Conservation (phyloP, 2,329 filamentous ascomycete species). For the Pseudogymnoascus sp. region DNA sequence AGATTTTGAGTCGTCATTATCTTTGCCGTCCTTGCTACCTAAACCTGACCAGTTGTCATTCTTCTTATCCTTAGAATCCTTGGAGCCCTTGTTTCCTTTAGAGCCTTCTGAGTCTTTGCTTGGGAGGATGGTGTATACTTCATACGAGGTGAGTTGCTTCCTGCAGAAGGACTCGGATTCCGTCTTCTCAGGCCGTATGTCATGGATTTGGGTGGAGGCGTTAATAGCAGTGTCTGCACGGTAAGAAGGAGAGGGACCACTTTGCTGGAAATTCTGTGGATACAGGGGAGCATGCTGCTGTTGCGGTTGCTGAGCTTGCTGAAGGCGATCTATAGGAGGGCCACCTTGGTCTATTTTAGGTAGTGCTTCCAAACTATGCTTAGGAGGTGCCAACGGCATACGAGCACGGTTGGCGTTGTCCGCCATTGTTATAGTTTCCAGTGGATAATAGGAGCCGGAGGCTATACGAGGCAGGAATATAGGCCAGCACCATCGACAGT, state of each 20-base stretch:
- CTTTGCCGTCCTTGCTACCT: background rate
- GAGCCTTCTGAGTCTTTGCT: background rate
- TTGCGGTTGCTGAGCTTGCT: background rate
- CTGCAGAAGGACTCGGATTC: constrained; percentile 20
- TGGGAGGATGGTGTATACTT: constrained; percentile 18
- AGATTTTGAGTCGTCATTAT: constrained; percentile 15
- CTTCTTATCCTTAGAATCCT: no score
- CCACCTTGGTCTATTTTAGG: background rate
- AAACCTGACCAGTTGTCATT: no score
- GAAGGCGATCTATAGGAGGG: background rate
- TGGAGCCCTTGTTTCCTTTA: background rate
- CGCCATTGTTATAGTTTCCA: background rate
- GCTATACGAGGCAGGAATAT: background rate
- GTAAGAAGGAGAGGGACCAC: background rate
- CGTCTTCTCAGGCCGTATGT: constrained; percentile 18
- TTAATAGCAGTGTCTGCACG: background rate
- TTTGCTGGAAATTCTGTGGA: background rate
- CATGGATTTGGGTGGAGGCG: constrained; percentile 13
- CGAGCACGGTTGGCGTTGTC: background rate
- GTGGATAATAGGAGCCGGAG: background rate
- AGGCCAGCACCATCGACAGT: background rate
- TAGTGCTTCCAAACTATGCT: background rate
- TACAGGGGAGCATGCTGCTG: background rate
- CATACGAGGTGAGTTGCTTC: constrained; percentile 23
- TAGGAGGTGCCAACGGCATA: background rate